Evolutionary conservation across 2,329 filamentous ascomycete genomes (phyloP).

Genomic region (Nothomitra cinnamomea): DNA sequence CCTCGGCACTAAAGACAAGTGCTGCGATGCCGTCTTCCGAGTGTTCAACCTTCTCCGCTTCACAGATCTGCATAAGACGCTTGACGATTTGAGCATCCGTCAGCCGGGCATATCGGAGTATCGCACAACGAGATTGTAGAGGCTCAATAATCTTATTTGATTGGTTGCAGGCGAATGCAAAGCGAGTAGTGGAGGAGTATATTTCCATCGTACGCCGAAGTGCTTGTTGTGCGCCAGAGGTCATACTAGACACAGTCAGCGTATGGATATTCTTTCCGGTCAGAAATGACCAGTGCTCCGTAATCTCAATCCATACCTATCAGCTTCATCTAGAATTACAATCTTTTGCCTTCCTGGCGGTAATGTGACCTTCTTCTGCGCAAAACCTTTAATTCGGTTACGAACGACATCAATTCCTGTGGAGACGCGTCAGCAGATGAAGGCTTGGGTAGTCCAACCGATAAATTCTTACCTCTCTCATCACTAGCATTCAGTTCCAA

Average conservation of each 20-base stretch:
- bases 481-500: conserved; percentile 93
- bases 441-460: too few relatives aligned
- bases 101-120: conserved; percentile 80
- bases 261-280: neutral
- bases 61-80: conserved; percentile 77
- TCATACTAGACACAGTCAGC: conserved; percentile 48
- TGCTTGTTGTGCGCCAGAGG: conserved; percentile 86
- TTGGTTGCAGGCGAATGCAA: conserved; percentile 96
- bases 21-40: conserved; percentile 88
- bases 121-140: conserved; percentile 91
- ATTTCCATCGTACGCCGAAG: conserved; percentile 96
- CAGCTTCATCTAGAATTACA: conserved; percentile 93
- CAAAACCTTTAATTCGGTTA: conserved; percentile 95
- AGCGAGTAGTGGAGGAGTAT: conserved; percentile 88
- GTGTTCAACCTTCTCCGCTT: conserved; percentile 78
- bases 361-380: conserved; percentile 95
- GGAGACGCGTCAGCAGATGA: neutral
- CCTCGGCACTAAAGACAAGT: conserved; percentile 92
- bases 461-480: conserved; percentile 48
- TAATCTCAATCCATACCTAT: conserved; percentile 35
- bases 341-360: conserved; percentile 84
- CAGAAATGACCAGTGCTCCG: neutral
- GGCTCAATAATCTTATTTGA: conserved; percentile 99
- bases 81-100: conserved; percentile 89
- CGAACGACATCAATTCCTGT: conserved; percentile 88